Evolutionary conservation across 1,284 basidiomycete genomes (phyloP).

Genomic region (Trichosporon sp.): DNA sequence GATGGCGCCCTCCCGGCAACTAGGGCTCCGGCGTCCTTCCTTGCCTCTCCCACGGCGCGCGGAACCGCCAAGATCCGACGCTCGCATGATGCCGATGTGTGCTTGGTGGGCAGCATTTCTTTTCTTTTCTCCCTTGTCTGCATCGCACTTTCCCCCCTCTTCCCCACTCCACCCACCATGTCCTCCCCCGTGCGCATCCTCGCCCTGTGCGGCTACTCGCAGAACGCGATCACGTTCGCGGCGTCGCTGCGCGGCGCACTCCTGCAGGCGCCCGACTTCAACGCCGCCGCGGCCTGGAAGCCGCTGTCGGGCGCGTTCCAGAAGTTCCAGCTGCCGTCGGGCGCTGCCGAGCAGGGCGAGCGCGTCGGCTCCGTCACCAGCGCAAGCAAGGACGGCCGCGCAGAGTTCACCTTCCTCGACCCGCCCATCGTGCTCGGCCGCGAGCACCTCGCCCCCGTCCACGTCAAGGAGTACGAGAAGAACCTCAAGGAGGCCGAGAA

Average conservation of each 20-base stretch:
- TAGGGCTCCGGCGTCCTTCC: not conserved
- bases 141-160: not conserved
- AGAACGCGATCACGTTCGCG: conserved; percentile 70
- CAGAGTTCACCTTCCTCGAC: conserved; percentile 68
- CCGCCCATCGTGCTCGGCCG: conserved; percentile 57
- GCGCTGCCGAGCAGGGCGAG: not conserved
- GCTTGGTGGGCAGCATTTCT: not conserved
- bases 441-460: not conserved
- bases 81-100: not conserved
- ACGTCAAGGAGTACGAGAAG: conserved; percentile 8
- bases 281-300: not conserved
- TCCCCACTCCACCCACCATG: not conserved
- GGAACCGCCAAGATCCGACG: not conserved
- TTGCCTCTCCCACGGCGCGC: too few species aligned
- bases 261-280: not conserved
- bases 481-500: not conserved
- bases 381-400: conserved; percentile 2
- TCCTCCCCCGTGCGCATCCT: conserved; percentile 27
- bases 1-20: not conserved
- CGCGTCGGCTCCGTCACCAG: not conserved
- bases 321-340: not conserved
- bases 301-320: not conserved
- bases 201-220: conserved; percentile 61
- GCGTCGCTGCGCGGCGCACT: conserved; percentile 59
- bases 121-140: not conserved